Base-by-base conservation (phyloP, 2,329 filamentous ascomycete genomes). In the Claviceps arundinis region DNA sequence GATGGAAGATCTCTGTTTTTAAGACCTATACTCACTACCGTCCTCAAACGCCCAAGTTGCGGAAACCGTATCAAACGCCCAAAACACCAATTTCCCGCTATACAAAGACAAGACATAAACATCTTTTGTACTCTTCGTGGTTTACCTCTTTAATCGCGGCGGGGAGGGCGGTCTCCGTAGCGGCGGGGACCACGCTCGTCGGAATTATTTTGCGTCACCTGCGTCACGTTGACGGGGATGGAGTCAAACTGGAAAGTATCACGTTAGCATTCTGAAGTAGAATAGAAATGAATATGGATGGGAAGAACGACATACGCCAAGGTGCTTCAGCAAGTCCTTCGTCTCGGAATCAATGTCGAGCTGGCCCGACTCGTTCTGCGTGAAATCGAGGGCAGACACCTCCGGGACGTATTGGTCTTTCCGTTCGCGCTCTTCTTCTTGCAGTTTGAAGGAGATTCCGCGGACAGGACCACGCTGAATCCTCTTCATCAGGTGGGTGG, bases 331-430 rank as follows among this genome's bases (percentile, higher is more conserved):
- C 66, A 98, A 80, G 70, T 97, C 93, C 85, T 96, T 97, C 73
- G 93, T 98, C 80, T 98, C 93, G 73, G 81, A 76, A 72, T 98
- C 93, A 69, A 95, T 87, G 66, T 97, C 91, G 67, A 98, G 82
- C 74, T 90, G 85, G 68, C 93, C 93, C 70, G 77, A 85, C 79
- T 97, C 93, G 72, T 81, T 89, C 81, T 95, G 89, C 69, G 85
- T 84, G 80, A 96, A 95, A 82, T 98, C 93, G 71, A 98, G 87
- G 70, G 93, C 93, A 56, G 94, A 98, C 65, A 98, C 81, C 78
- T 98, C 93, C 69, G 93, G 93, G 61, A 98, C 93, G 80, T 96
- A 98, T 81, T 98, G 93, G 81, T 98, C 93, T 87, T 98, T 98
- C 73, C 93, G 87, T 80, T 98, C 93, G 82, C 93, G 89, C 85